Base-by-base conservation (phyloP, 2,329 filamentous ascomycete genomes). In the Elsinoe fawcettii region DNA sequence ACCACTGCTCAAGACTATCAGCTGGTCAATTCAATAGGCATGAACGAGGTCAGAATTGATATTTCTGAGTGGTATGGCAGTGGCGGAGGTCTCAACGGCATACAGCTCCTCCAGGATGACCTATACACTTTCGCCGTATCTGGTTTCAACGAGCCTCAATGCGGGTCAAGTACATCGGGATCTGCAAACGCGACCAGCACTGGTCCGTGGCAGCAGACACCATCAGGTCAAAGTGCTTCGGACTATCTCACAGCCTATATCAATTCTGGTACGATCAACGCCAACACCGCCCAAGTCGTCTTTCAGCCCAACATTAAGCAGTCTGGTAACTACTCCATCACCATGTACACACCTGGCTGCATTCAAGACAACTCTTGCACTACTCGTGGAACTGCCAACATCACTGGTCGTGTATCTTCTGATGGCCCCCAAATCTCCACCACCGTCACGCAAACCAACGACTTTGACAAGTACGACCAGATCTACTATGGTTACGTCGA, bases 391-490 rank as follows among this genome's bases (percentile, higher is more conserved):
- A 81, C 84, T 65, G 86, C 96, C 58, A 90, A 90, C 63, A 78
- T 99, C 55, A 92, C 87, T 1, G 88, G 84, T 32, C 79, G 78
- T 22, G 84, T 93, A 75, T 72, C 63, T 66, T 77, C 67, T 66
- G 73, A 57, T 67, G 71, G 64, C 63, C 74, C 55, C 32, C 75
- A 80, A 4, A 77, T 84, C 58, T 78, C 81, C 25, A 82, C 78
- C 0, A 79, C 81, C 0, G 74, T 96, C 6, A 95, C 81, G 68
- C 93, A 99, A 71, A 96, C 91, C 16, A 99, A 99, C 73, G 81
- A 95, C 69, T 95, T 86, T 70, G 92, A 97, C 76, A 99, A 99
- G 72, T 97, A 95, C 67, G 93, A 99, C 68, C 85, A 88, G 63
- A 84, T 99, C 59, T 96, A 90, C 72, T 87, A 86, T 63, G 93